Evolutionary conservation across 306 rosid genomes (phyloP), one percentile per base, ranked within the genome.

Genomic region (Fragaria ananassa): DNA sequence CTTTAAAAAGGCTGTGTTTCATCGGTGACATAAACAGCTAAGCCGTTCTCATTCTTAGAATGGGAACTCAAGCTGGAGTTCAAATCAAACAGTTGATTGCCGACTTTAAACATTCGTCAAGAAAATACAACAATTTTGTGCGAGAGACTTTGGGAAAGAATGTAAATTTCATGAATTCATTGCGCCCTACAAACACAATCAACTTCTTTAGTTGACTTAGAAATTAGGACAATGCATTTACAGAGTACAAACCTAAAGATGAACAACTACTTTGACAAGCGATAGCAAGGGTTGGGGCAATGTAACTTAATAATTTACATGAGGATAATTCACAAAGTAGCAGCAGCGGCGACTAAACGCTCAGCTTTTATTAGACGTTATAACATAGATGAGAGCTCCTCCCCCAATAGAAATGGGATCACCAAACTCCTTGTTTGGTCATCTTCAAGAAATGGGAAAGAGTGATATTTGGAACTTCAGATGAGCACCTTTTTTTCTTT

Each of bases 351-450:
- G 66, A 57, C 41, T 45, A 39, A 23, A 42, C 23, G 74, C 80
- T 70, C 75, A 3, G 72, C 68, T 39, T 39, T 86, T 79, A 80
- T 82, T 82, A 51, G 70, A 77, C 46, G 42, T 71, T 10, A 54
- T 74, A 34, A 77, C 72, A 58, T 46, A 72, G 42, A 75, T 35
- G 10, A 49, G 80, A 62, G 69, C 65, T 35, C 66, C 76, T 57
- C 73, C 42, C 60, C 72, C 69, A 14, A 56, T 35, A 7, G 65
- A 46, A 25, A 72, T 74, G 76, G 70, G 80, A 75, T 84, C 81
- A 95, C 97, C 97, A 95, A 70, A 74, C 75, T 72, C 97, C 97
- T 87, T 88, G 92, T 89, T 88, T 95, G 75, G 95, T 81, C 97
- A 90, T 86, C 79, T 89, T 95, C 80, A 95, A 87, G 77, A 85